phyloP scores from a whole-genome alignment of 768 basidiomycete species.

The Russula abietina region DNA sequence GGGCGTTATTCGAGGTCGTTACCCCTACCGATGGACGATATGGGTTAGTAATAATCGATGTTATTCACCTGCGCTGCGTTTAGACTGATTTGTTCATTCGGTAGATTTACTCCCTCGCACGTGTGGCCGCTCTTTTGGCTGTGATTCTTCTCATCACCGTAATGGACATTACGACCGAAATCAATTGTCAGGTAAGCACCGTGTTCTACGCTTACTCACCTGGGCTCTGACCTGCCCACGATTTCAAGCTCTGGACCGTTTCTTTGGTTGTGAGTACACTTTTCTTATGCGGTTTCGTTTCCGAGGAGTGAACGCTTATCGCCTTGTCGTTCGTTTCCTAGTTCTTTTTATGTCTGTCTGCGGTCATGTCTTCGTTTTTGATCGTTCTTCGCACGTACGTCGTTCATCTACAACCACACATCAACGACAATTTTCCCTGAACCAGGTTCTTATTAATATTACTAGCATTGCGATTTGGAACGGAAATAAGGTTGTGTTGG shows the following conservation, averaged over 20 bases:
- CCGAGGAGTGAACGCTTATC: not conserved
- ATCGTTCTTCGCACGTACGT: conserved; percentile 4
- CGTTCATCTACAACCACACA: not conserved
- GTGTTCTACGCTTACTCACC: too few relatives aligned
- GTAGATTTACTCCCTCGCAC: too few relatives aligned
- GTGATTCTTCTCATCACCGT: too few relatives aligned
- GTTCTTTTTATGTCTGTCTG: not conserved
- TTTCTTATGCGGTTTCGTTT: not conserved
- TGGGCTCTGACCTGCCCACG: too few relatives aligned
- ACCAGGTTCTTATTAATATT: not conserved
- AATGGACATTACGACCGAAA: too few relatives aligned
- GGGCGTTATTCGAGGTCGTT: too few relatives aligned
- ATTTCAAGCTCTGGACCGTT: not conserved
- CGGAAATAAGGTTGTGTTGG: not conserved
- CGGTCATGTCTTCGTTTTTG: not conserved
- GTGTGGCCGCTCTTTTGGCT: too few relatives aligned
- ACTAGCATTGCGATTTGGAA: conserved; percentile 5
- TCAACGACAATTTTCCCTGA: not conserved
- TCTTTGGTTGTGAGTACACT: not conserved
- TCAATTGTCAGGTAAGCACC: too few relatives aligned
- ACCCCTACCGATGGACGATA: too few relatives aligned
- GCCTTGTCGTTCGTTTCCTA: not conserved
- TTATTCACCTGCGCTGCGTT: too few relatives aligned
- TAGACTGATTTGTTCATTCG: too few relatives aligned
- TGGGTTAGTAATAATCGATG: too few relatives aligned